Conservation (phyloP, 1,284 basidiomycete species). For the Irpex lacteus region DNA sequence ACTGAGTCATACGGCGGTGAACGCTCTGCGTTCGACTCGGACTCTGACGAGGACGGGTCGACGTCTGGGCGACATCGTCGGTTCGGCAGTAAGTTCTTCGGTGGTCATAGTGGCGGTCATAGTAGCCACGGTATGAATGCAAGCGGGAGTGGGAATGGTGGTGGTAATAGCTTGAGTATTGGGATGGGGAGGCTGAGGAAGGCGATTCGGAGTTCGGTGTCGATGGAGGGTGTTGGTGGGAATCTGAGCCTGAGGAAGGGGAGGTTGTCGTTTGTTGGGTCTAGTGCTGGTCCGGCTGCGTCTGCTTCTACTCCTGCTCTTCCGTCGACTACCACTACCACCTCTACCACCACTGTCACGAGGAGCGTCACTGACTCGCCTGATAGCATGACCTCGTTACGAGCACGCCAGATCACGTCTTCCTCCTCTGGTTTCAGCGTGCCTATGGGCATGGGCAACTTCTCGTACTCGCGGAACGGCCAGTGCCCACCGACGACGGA, state of each 20-base stretch:
- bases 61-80: not conserved
- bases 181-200: not conserved
- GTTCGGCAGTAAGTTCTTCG: no score
- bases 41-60: constrained; percentile 7
- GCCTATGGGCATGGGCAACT: not conserved
- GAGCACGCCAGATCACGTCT: constrained; percentile 6
- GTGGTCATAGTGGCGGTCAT: no score
- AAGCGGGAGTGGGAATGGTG: not conserved
- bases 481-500: not conserved
- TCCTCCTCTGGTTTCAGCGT: not conserved
- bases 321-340: not conserved
- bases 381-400: constrained; percentile 4
- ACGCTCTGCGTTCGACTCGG: constrained; percentile 10
- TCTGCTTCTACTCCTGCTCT: not conserved
- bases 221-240: not conserved
- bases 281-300: not conserved
- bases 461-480: not conserved
- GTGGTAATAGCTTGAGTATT: not conserved
- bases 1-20: not conserved
- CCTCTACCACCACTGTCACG: not conserved
- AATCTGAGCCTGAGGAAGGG: not conserved
- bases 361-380: constrained; percentile 1
- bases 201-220: constrained; percentile 3
- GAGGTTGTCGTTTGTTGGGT: not conserved
- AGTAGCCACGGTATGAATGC: no score